A percentile compares a stretch with the other conserved stretches of the same genome.
Evolutionary conservation across 495 filamentous ascomycete species (phyloP).

Genomic region (Durotheca rogersii): DNA sequence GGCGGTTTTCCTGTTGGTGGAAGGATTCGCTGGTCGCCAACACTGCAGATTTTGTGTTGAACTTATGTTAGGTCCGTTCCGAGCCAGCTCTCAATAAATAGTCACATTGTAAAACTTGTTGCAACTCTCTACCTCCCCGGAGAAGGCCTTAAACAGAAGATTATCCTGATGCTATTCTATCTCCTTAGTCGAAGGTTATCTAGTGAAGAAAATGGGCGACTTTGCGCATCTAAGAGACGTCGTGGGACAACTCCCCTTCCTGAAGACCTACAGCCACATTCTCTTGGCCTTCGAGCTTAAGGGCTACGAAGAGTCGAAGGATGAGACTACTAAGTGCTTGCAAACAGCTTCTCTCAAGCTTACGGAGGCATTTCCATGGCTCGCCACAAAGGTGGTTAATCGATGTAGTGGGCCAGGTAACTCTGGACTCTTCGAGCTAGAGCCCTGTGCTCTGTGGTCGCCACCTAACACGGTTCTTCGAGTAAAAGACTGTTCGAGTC

Average conservation of each 20-base stretch:
- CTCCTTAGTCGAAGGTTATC: too few species aligned
- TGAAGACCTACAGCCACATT: slow-evolving; percentile 45
- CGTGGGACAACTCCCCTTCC: slow-evolving; percentile 45
- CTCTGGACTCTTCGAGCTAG: slow-evolving; percentile 37
- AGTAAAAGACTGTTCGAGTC: slow-evolving; percentile 30
- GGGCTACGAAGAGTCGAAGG: slow-evolving; percentile 11
- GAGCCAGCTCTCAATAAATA: too few species aligned
- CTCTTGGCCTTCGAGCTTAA: slow-evolving; percentile 34
- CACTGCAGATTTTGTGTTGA: too few species aligned
- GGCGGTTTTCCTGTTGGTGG: too few species aligned
- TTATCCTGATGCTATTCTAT: too few species aligned
- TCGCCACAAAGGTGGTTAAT: slow-evolving; percentile 38
- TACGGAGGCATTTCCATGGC: slow-evolving; percentile 34
- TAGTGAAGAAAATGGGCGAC: too few species aligned
- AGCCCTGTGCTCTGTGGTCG: slow-evolving; percentile 5
- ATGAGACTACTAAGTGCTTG: slow-evolving; percentile 25
- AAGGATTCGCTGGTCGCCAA: too few species aligned
- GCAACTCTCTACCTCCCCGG: too few species aligned
- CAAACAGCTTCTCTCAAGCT: slow-evolving; percentile 34
- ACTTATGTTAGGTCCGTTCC: too few species aligned
- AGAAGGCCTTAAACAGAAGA: too few species aligned
- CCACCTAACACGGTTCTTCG: slow-evolving; percentile 22
- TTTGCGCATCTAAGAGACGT: too few species aligned
- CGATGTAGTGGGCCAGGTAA: slow-evolving; percentile 12
- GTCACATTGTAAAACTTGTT: too few species aligned